Base-by-base conservation (phyloP, 2,329 filamentous ascomycete genomes). In the Ophiobolus disseminans region DNA sequence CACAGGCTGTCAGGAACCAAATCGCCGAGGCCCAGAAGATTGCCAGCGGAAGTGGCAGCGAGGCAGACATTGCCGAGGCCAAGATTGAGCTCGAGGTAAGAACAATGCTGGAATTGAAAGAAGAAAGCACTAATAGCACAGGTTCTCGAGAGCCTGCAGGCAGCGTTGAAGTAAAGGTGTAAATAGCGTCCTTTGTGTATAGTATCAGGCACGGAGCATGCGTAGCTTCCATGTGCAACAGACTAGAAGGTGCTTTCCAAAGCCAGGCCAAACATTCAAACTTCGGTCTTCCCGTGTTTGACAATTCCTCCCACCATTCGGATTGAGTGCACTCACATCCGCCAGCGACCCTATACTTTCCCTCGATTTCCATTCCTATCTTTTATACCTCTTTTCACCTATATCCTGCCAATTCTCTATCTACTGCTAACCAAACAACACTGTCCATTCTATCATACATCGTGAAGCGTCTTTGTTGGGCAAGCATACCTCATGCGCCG, bases 31-130 rank as follows among this genome's bases (percentile, higher is more conserved):
- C 92, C 62, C 90, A 96, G 80, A 97, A 97, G 87, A 87, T 97
- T 73, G 91, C 88, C 68, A 86, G 80, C 75, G 94, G 94, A 72
- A 86, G 82, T 73, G 94, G 93, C 72, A 97, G 91, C 77, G 94
- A 97, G 85, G 88, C 91, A 80, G 94, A 97, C 73, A 90, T 97
- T 78, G 93, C 93, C 60, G 94, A 99, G 86, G 94, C 94, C 64
- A 97, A 97, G 86, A 93, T 99, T 75, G 93, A 97, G 84, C 80
- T 99, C 66, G 94, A 99, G 91, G 93, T 96, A 78, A 74, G 82
- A 66, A 25, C 7, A 5, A 13, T 16, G 6, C 3, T 16, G 10
- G 3, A 44, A 73, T 6, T 14, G 19, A 23, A 8, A 37, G 25
- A 44, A 45, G 31, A 37, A 35, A 16, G 25, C 36, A 40, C 64